A percentile compares a stretch with the other conserved stretches of the same genome.
Conservation (phyloP, 345 rosid species). For the Bretschneidera sinensis region DNA sequence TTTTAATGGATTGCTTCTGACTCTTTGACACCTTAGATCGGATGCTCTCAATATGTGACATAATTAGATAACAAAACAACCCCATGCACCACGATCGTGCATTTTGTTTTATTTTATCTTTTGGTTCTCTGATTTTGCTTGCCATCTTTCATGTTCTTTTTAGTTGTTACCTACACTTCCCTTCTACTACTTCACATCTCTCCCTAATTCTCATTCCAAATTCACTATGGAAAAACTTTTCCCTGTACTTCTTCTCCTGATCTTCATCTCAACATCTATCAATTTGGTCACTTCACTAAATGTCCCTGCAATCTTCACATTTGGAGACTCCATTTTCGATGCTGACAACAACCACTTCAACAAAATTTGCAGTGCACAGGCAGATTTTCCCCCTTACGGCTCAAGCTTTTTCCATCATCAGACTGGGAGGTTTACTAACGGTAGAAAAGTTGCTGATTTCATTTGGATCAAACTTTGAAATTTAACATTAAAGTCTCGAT, state of each 20-base stretch:
- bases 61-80: too few relatives aligned
- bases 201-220: too few relatives aligned
- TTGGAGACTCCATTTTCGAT: constrained; percentile 66
- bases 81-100: constrained; percentile 7
- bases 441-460: constrained; percentile 62
- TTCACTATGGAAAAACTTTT: constrained; percentile 14
- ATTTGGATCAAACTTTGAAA: constrained; percentile 40
- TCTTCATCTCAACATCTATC: not conserved
- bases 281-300: too few relatives aligned
- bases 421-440: constrained; percentile 71
- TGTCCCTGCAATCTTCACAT: constrained; percentile 45
- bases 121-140: too few relatives aligned
- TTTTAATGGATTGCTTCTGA: too few relatives aligned
- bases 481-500: too few relatives aligned
- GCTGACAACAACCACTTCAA: constrained; percentile 65
- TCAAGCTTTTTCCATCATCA: constrained; percentile 59
- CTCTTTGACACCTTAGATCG: too few relatives aligned
- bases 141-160: too few relatives aligned
- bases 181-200: not conserved
- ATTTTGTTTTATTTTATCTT: constrained; percentile 12
- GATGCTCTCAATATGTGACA: too few relatives aligned
- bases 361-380: constrained; percentile 57
- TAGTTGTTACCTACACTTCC: not conserved
- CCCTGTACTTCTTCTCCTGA: not conserved
- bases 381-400: constrained; percentile 73